phyloP scores from a whole-genome alignment of 192 early-diverging fungal species.

The Gigaspora rosea region DNA sequence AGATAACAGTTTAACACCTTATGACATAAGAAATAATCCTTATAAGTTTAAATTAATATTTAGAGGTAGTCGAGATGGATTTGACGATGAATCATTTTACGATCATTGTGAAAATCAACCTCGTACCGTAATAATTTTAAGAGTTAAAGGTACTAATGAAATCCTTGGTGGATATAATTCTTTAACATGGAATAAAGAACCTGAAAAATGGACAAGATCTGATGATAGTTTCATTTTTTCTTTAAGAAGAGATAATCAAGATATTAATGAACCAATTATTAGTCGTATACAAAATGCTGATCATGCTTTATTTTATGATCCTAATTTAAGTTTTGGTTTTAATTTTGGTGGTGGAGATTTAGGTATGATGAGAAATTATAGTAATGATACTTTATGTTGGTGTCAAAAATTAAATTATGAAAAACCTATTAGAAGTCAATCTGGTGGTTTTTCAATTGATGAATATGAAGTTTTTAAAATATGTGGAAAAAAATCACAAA shows the following conservation, averaged over 20 bases:
- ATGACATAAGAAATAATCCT: background rate
- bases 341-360: too few relatives aligned
- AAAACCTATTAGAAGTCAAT: too few relatives aligned
- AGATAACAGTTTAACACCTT: background rate
- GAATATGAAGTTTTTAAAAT: too few relatives aligned
- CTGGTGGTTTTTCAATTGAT: too few relatives aligned
- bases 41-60: conserved; percentile 14
- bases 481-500: too few relatives aligned
- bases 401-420: too few relatives aligned
- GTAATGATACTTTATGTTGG: too few relatives aligned
- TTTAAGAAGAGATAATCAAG: background rate
- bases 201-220: background rate
- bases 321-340: too few relatives aligned
- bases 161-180: conserved; percentile 25
- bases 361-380: too few relatives aligned
- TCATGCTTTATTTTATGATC: background rate
- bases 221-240: background rate
- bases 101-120: background rate
- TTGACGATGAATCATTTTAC: background rate
- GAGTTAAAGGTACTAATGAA: background rate
- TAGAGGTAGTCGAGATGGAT: conserved; percentile 9
- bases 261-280: background rate
- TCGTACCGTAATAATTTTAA: background rate
- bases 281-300: background rate
- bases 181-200: background rate